Base-by-base conservation (phyloP, 805 yeast genomes). In the Nakazawaea anatomiae region DNA sequence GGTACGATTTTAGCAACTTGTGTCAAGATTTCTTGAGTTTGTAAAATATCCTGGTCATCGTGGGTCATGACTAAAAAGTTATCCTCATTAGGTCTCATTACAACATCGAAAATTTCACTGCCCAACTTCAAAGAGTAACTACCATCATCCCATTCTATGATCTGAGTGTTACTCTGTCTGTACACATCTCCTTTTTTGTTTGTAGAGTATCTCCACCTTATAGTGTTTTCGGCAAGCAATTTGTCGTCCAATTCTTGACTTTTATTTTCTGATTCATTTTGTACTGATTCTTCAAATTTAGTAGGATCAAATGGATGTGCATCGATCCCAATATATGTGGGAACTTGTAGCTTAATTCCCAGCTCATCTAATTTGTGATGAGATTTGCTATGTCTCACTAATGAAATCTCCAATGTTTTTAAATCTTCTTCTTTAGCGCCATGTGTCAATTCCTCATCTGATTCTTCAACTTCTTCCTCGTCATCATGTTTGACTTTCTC, bases 81-180 rank as follows among this genome's bases (percentile, higher is more conserved):
- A 61, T 90, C 95, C 47, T 78, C 80, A 39, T 82, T 71, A 7
- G 85, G 81, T 52, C 81, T 80, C 9, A 77, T 68, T 50, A 82
- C 73, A 53, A 89, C 82, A 62, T 92, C 97, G 60, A 91, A 92
- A 55, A 85, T 75, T 67, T 94, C 99, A 44, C 77, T 75, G 34
- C 99, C 99, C 39, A 94, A 70, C 61, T 89, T 91, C 58, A 94
- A 71, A 2, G 97, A 90, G 55, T 82, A 69, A 4, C 89, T 75
- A 1, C 99, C 99, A 67, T 94, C 98, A 51, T 87, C 85, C 99
- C 99, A 94, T 65, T 89, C 87, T 36, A 94, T 78, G 51, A 92
- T 82, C 62, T 91, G 89, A 5, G 97, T 84, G 63, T 94, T 94
- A 8, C 96, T 85, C 64, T 90, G 96, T 59, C 87, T 87, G 60